Evolutionary conservation across 768 basidiomycete genomes (phyloP).

Genomic region (Russula vinacea): DNA sequence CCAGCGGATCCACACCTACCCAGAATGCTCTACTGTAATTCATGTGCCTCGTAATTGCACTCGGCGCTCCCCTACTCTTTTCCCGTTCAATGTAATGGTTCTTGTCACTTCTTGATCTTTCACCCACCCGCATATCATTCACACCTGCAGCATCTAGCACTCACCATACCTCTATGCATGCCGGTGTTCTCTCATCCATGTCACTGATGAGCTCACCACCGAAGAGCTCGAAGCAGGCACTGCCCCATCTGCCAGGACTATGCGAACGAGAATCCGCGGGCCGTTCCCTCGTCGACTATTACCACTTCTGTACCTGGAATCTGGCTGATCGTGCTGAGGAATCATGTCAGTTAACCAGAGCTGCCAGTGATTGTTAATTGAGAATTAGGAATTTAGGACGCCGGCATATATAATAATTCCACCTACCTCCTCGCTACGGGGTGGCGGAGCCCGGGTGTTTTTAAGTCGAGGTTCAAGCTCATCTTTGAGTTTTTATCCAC

Average conservation of each 20-base stretch:
- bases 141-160: slow-evolving; percentile 57
- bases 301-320: slow-evolving; percentile 80
- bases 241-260: slow-evolving; percentile 66
- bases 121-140: slow-evolving; percentile 13
- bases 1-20: neutral
- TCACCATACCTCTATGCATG: slow-evolving; percentile 80
- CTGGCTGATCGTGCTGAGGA: slow-evolving; percentile 95
- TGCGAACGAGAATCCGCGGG: slow-evolving; percentile 60
- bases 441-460: slow-evolving; percentile 39
- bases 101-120: neutral
- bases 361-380: slow-evolving; percentile 93
- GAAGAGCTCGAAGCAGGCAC: slow-evolving; percentile 88
- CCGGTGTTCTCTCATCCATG: slow-evolving; percentile 78
- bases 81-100: neutral
- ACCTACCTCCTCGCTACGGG: slow-evolving; percentile 57
- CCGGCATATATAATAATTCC: slow-evolving; percentile 75
- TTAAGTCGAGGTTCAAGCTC: slow-evolving; percentile 87
- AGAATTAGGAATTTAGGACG: too few species aligned
- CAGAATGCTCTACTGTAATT: slow-evolving; percentile 7
- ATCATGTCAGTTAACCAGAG: slow-evolving; percentile 80
- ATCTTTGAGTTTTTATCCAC: slow-evolving; percentile 61
- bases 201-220: slow-evolving; percentile 62
- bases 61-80: neutral
- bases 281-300: slow-evolving; percentile 32
- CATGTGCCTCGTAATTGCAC: slow-evolving; percentile 2